Conservation (phyloP, 768 basidiomycete species). For the Asterophora parasitica region DNA sequence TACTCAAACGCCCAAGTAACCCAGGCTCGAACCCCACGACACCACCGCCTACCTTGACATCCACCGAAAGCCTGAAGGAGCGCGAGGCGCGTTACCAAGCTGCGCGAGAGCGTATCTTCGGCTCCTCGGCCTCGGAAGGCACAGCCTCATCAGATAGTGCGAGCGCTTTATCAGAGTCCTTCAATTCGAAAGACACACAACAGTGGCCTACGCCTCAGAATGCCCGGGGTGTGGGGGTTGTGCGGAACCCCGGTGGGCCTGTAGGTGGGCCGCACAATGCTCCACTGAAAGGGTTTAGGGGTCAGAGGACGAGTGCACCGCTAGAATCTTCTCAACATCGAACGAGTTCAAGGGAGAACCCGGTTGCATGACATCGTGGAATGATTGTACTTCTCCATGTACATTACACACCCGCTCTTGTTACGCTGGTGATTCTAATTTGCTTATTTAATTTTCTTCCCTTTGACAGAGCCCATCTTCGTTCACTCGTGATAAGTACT, state of each 20-base stretch:
- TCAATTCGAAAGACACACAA: constrained; percentile 1
- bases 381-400: background rate
- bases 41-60: constrained; percentile 19
- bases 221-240: background rate
- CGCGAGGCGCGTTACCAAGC: constrained; percentile 72
- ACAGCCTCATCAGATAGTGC: background rate
- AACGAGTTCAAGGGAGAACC: constrained; percentile 16
- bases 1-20: constrained; percentile 59
- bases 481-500: too few species aligned
- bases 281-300: constrained; percentile 20
- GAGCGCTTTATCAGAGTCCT: background rate
- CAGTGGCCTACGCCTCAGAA: too few species aligned
- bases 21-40: constrained; percentile 21
- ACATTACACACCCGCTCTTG: background rate
- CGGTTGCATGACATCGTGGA: background rate
- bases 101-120: constrained; percentile 72
- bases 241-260: constrained; percentile 6
- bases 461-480: background rate
- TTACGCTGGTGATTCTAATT: background rate
- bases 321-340: constrained; percentile 19
- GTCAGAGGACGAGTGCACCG: constrained; percentile 15
- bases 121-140: constrained; percentile 19
- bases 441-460: background rate
- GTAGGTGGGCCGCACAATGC: background rate
- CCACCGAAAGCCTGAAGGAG: constrained; percentile 45